Base-by-base conservation (phyloP, 768 basidiomycete species). In the Phlegmacium glaucopus region DNA sequence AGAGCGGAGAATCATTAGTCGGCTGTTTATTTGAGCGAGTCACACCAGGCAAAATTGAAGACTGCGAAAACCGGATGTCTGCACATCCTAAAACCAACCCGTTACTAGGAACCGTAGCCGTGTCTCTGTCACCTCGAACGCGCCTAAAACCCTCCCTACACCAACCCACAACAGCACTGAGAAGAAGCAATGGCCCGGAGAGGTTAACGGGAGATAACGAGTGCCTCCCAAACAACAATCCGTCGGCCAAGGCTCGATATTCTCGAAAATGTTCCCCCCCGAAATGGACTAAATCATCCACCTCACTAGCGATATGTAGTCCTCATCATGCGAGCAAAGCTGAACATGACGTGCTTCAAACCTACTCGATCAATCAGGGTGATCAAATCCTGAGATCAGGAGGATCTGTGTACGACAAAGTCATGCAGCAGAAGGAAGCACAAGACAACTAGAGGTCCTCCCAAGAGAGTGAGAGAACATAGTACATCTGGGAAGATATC, bases 1-100 rank as follows among this genome's bases (percentile, higher is more conserved):
- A 66, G 73, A 74, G 72, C 68, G 68, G 65, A 34, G 67, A 65
- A 62, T 66, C 58, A 65, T 80, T 63, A 78, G 77, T 67, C 68
- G 73, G 68, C 57, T 66, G 69, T 75, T 74, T 64, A 65, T 65
- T 59, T 64, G 66, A 60, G 63, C 60, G 57, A 56, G 57, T 52
- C 60, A 69, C 63, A 67, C 65, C 66, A 70, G 55, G 61, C 58
- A 66, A 68, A 67, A 70, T 51, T 56, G 63, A 68, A 69, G 70
- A 72, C 69, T 53, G 53, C 66, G 6, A n/a, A 75, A 69, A 58
- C 55, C 53, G 56, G 58, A 54, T 52, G 58, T 55, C 61, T 54
- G 60, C 51, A 56, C 57, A 54, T 57, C 57, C 49, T 53, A 22
- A 56, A 60, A 60, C 63, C 65, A 61, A 56, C 59, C 60, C 59